These are phyloP conservation scores for Globisporangium nunn DNA, from an alignment of 352 stramenopile genomes.

Conservation along the genomic window DNA sequence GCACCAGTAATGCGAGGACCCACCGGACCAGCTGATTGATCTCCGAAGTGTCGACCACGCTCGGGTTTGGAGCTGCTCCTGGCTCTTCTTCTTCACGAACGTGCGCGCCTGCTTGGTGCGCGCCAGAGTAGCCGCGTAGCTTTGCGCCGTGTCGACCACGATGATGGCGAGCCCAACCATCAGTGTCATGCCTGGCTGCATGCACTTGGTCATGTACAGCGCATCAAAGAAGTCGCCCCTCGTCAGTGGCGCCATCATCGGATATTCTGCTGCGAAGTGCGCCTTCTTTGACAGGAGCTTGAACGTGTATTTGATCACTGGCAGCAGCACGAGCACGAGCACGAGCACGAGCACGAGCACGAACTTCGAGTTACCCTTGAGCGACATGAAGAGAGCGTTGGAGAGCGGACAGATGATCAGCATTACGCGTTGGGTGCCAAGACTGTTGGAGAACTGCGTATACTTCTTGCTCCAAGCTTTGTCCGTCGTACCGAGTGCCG, in stretches of 20 bases:
- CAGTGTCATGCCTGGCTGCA: constrained; percentile 11
- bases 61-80: too few relatives aligned
- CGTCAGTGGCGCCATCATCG: neutral
- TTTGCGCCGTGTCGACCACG: constrained; percentile 1
- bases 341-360: constrained; percentile 6
- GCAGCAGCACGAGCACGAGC: constrained; percentile 5
- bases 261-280: neutral
- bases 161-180: constrained; percentile 14
- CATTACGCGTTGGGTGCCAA: neutral
- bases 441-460: neutral
- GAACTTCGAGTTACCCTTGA: neutral
- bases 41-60: too few relatives aligned
- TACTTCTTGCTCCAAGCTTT: neutral
- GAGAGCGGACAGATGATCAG: constrained; percentile 4
- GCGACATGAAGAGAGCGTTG: constrained; percentile 8
- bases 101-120: neutral
- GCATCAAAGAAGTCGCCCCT: constrained; percentile 11
- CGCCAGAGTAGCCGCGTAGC: neutral
- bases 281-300: neutral
- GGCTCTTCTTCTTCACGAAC: neutral
- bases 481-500: neutral
- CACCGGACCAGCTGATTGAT: neutral
- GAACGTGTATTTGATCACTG: constrained; percentile 2
- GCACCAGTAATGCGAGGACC: neutral
- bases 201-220: constrained; percentile 17